A percentile compares a stretch with the other conserved stretches of the same genome.
phyloP scores from a whole-genome alignment of 2,329 filamentous ascomycete genomes.

The Aspergillus pseudonomiae region DNA sequence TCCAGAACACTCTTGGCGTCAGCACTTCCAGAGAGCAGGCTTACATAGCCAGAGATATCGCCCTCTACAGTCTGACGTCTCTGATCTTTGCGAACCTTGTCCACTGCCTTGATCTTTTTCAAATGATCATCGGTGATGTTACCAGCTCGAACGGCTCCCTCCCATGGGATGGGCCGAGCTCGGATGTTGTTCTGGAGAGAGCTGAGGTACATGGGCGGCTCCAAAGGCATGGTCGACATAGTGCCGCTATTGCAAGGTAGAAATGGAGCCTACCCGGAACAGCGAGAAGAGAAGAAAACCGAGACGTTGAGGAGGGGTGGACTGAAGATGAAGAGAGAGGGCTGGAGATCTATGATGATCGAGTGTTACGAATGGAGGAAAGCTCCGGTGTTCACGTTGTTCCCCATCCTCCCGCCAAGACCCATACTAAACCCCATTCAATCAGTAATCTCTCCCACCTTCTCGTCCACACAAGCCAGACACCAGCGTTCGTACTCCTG shows the following conservation, averaged over 20 bases:
- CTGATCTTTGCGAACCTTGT: constrained; percentile 93
- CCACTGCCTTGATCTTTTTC: constrained; percentile 92
- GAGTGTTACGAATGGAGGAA: constrained; percentile 16
- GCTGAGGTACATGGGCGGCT: constrained; percentile 83
- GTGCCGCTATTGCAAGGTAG: constrained; percentile 11
- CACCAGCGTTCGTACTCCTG: constrained; percentile 9
- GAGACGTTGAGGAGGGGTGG: background rate
- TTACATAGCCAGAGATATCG: constrained; percentile 78
- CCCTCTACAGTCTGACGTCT: constrained; percentile 78
- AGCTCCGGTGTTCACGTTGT: constrained; percentile 15
- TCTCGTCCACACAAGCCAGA: constrained; percentile 25
- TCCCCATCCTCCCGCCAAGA: constrained; percentile 1
- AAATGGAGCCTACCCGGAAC: constrained; percentile 15
- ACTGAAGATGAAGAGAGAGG: constrained; percentile 12
- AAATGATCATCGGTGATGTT: constrained; percentile 93
- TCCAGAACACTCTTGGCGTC: constrained; percentile 77
- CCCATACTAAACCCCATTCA: constrained; percentile 22
- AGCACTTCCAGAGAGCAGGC: constrained; percentile 73
- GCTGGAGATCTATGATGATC: constrained; percentile 11
- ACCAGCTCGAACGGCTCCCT: constrained; percentile 89
- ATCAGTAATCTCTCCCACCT: constrained; percentile 12
- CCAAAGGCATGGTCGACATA: constrained; percentile 73
- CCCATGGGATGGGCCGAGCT: constrained; percentile 94
- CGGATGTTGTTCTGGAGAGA: constrained; percentile 97
- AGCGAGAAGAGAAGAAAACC: constrained; percentile 14